These are phyloP conservation scores for Kregervanrija fluxuum DNA, from an alignment of 805 yeast genomes.

Conservation along the genomic window DNA sequence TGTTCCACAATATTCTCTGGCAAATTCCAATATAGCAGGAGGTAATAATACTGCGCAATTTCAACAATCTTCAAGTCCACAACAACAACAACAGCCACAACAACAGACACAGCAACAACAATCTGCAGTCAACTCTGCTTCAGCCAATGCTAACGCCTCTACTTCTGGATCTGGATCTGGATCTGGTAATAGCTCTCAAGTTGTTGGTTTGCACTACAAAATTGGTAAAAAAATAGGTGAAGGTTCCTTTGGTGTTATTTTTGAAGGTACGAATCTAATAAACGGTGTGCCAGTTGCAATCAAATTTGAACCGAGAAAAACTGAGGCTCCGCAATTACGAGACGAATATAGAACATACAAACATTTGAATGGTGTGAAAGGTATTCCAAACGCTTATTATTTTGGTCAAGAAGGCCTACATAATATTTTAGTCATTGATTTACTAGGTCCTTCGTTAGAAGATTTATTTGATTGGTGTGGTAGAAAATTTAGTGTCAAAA, in stretches of 20 bases:
- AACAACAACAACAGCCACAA: slow-evolving; percentile 13
- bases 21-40: no score
- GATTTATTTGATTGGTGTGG: slow-evolving; percentile 99
- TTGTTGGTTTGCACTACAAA: slow-evolving; percentile 92
- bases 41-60: slow-evolving; percentile 9
- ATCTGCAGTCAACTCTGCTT: slow-evolving; percentile 3
- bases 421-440: slow-evolving; percentile 88
- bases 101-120: slow-evolving; percentile 3
- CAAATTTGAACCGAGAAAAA: slow-evolving; percentile 92
- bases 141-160: slow-evolving; percentile 8
- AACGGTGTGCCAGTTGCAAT: slow-evolving; percentile 93
- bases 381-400: slow-evolving; percentile 94
- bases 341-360: slow-evolving; percentile 97
- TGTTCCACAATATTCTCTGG: slow-evolving; percentile 22
- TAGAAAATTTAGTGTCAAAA: slow-evolving; percentile 76
- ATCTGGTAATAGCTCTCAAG: slow-evolving; percentile 38
- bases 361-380: slow-evolving; percentile 70
- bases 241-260: slow-evolving; percentile 96
- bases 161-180: slow-evolving; percentile 10
- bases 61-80: slow-evolving; percentile 4
- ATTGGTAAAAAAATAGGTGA: slow-evolving; percentile 98
- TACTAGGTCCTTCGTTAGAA: slow-evolving; percentile 92
- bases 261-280: slow-evolving; percentile 89
- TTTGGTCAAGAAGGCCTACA: slow-evolving; percentile 98
- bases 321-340: slow-evolving; percentile 94